A percentile compares a stretch with the other conserved stretches of the same genome.
Conservation (phyloP, 805 yeast species). For the Yarrowia sp. region DNA sequence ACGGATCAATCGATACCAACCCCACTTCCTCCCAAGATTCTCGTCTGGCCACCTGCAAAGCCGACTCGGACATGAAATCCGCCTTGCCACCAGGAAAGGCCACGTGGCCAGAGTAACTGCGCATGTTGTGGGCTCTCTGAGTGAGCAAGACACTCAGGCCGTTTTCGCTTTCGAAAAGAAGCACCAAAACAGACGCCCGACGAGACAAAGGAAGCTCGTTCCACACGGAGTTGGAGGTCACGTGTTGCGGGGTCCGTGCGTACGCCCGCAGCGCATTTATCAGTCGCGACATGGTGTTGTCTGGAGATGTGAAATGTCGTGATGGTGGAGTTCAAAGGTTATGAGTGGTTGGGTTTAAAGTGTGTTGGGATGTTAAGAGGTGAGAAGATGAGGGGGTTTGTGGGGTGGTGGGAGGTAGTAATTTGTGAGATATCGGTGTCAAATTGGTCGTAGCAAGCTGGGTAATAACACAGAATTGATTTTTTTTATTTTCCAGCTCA, state of each 20-base stretch:
- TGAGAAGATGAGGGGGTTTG: neutral
- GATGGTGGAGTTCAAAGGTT: slow-evolving; percentile 9
- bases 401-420: too few relatives aligned
- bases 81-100: slow-evolving; percentile 95
- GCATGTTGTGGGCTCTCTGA: slow-evolving; percentile 64
- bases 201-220: slow-evolving; percentile 60
- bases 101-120: slow-evolving; percentile 82
- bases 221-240: slow-evolving; percentile 42
- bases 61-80: slow-evolving; percentile 60
- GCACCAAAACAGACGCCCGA: slow-evolving; percentile 74
- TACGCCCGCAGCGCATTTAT: slow-evolving; percentile 21
- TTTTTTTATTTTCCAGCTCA: too few relatives aligned
- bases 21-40: slow-evolving; percentile 91
- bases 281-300: slow-evolving; percentile 9
- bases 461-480: too few relatives aligned
- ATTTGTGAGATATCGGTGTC: neutral
- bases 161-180: slow-evolving; percentile 57
- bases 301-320: neutral
- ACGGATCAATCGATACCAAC: slow-evolving; percentile 35
- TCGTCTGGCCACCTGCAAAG: slow-evolving; percentile 72
- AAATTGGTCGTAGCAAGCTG: too few relatives aligned
- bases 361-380: neutral
- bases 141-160: slow-evolving; percentile 69
- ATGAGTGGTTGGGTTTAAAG: slow-evolving; percentile 1
- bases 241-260: slow-evolving; percentile 28